Conservation (phyloP, 2,329 filamentous ascomycete species). For the Aspergillus cejpii region DNA sequence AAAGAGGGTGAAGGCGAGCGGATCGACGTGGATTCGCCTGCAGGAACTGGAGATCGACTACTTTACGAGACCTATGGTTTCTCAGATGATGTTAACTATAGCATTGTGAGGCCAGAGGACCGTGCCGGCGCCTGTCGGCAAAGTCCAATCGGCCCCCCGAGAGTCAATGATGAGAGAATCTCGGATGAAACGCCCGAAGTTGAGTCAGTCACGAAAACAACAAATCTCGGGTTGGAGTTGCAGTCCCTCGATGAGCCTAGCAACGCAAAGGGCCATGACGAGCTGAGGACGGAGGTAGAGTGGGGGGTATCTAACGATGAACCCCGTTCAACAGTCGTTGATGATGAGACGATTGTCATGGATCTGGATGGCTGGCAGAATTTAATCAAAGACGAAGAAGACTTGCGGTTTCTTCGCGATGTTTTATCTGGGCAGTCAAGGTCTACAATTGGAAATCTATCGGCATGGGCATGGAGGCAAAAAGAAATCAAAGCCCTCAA, state of each 20-base stretch:
- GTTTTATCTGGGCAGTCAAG: conserved; percentile 44
- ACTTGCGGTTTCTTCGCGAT: conserved; percentile 52
- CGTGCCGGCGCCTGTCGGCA: not conserved
- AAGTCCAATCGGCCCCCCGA: not conserved
- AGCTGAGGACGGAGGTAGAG: conserved; percentile 47
- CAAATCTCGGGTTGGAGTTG: conserved; percentile 8
- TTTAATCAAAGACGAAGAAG: conserved; percentile 62
- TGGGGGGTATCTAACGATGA: conserved; percentile 55
- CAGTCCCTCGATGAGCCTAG: conserved; percentile 19
- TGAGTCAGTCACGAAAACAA: conserved; percentile 11
- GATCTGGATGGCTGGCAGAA: conserved; percentile 67
- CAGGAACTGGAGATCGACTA: conserved; percentile 48
- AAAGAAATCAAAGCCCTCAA: conserved; percentile 66
- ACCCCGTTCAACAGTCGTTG: conserved; percentile 59
- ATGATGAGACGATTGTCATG: conserved; percentile 57
- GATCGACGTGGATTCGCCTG: conserved; percentile 56
- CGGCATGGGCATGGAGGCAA: conserved; percentile 64
- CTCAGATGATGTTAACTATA: not conserved
- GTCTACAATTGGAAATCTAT: conserved; percentile 51
- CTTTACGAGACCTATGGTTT: not conserved
- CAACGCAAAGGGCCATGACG: conserved; percentile 29
- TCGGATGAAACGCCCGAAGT: conserved; percentile 35
- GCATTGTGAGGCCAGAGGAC: not conserved
- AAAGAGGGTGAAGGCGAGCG: conserved; percentile 73
- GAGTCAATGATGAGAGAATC: conserved; percentile 54